These are phyloP conservation scores for Diplogelasinospora grovesii DNA, from an alignment of 495 filamentous ascomycete genomes.

Conservation along the genomic window DNA sequence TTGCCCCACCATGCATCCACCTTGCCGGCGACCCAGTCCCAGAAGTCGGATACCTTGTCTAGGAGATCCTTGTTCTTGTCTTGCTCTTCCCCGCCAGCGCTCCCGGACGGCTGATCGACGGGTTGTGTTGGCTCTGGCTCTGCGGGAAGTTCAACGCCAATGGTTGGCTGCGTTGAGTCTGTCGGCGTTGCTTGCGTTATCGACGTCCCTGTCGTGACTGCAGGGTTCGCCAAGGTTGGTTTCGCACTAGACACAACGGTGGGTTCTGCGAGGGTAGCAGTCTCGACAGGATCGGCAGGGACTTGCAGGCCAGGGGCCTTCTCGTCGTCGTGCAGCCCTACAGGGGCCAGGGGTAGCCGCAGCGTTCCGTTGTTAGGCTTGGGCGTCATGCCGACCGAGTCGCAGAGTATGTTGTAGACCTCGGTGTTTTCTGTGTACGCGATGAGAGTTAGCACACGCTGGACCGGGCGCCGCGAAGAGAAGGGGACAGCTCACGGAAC, in stretches of 20 bases:
- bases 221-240: conserved; percentile 11
- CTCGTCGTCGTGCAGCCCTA: conserved; percentile 57
- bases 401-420: conserved; percentile 91
- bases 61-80: conserved; percentile 7
- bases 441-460: conserved; percentile 2
- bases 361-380: conserved; percentile 83
- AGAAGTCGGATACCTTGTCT: conserved; percentile 25
- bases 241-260: too few species aligned
- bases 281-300: conserved; percentile 23
- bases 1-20: conserved; percentile 35
- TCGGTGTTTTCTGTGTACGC: conserved; percentile 74
- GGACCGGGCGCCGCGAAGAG: too few species aligned
- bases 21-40: conserved; percentile 46
- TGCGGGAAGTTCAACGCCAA: conserved; percentile 17
- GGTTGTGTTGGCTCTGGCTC: conserved; percentile 12
- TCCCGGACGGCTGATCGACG: conserved; percentile 8
- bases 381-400: conserved; percentile 63
- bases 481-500: conserved; percentile 62
- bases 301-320: conserved; percentile 28
- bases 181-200: too few species aligned
- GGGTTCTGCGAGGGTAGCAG: conserved; percentile 1
- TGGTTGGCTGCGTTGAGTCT: too few species aligned
- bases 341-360: conserved; percentile 63
- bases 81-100: conserved; percentile 9
- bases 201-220: conserved; percentile 1